Base-by-base conservation (phyloP, 495 filamentous ascomycete genomes). In the Daldinia loculata region DNA sequence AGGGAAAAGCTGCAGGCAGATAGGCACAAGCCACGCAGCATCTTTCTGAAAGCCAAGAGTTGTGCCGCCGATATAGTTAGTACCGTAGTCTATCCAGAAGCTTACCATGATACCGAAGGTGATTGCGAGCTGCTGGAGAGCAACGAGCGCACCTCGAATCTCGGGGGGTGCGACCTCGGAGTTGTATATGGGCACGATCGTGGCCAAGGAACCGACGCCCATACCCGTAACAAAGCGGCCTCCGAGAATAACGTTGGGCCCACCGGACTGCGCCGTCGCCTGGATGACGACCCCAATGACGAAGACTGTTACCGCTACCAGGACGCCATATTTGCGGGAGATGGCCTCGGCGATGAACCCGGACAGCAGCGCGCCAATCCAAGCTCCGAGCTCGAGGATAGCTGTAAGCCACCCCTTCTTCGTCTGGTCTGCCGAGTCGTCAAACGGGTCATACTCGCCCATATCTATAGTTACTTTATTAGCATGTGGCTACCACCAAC, bases 61-160 rank as follows among this genome's bases (percentile, higher is more conserved):
- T 7, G 87, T 90, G 6, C 91, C 90, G n/a, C 93, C 93, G 55
- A 93, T 94, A 78, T 87, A 93, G 77, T 93, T 91, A 67, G 85
- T 89, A 14, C 87, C 87, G 70, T 92, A 93, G 78, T 93, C 88
- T 70, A 93, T 92, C 92, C 93, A 96, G 82, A 93, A 95, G 67
- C 86, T 88, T 67, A 94, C 79, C 83, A 95, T 87, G 78, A 97
- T 95, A 27, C 93, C 93, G 57, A 93, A 88, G 34, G 89, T 92
- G 69, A 95, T 92, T 19, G 92, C 92, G 69, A 94, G 82, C 80
- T 95, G 92, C 77, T 96, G 91, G 0, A 92, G 81, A 6, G 89
- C 91, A 7, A 94, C 91, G 2, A 96, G 82, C 6, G 90, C 89
- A 45, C 92, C 93, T 24, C 84, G 82, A 22, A 88, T 84, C 65